Evolutionary conservation across 176 grass and related monocot genomes (phyloP), one percentile per base, ranked within the genome.

Genomic region (Hordeum marinum): DNA sequence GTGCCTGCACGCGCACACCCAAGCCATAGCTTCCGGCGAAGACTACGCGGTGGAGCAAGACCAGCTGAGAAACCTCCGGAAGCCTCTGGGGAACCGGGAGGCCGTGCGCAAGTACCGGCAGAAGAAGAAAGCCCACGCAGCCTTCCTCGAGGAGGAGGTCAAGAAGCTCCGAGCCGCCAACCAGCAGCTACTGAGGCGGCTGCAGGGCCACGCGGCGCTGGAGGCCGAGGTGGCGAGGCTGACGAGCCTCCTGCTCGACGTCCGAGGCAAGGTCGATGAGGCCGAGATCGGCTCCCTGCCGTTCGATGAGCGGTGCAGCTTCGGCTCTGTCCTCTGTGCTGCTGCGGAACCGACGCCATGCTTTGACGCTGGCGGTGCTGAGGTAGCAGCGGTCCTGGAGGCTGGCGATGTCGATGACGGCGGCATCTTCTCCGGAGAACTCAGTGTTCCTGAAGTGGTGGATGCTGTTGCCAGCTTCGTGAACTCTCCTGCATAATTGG

Each of bases 21-120:
- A 92, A 78, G 50, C 89, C 20, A 63, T 94, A 5, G 78, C 88
- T 45, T 57, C 89, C 9, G 36, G 27, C n/a, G 83, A 85, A 58
- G 85, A 70, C n/a, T 26, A 62, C 29, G 68, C 25, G 31, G 39
- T 41, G 39, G 80, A 89, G 59, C 87, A 87, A 9, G 89, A 91
- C 4, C 41, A 27, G 14, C 67, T 17, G 40, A 94, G 89, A 52
- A 92, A 82, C 35, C 55, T 37, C 20, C 65, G 81, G 45, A 90
- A 78, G 67, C 86, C 93, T 20, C 42, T 92, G 39, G 93, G 91
- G 31, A 98, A 98, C 40, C 71, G 89, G 61, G 96, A 90, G 72
- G 96, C 93, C 15, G 93, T 98, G n/a, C 91, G 91, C 71, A 98
- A 95, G 87, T 98, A 98, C 84, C 70, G 96, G 59, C 89, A 94